These are phyloP conservation scores for Talaromyces sp. DNA, from an alignment of 2,329 filamentous ascomycete species.

Conservation along the genomic window DNA sequence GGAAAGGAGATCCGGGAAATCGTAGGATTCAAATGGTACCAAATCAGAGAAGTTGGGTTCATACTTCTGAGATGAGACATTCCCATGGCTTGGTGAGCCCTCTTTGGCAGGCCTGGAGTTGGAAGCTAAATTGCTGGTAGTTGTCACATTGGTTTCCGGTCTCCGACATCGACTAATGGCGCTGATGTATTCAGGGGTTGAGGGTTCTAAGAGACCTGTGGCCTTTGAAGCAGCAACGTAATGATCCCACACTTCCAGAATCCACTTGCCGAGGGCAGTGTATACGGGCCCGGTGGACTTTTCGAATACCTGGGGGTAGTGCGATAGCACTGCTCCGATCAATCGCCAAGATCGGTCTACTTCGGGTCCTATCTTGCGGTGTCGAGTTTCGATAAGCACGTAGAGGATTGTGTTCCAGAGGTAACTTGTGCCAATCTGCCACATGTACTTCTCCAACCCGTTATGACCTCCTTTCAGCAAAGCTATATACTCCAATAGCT, in stretches of 20 bases:
- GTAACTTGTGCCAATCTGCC: conserved; percentile 21
- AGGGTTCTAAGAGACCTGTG: conserved; percentile 1
- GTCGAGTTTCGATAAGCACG: conserved; percentile 24
- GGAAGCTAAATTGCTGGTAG: neutral
- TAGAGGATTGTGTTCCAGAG: conserved; percentile 27
- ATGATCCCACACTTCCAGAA: conserved; percentile 21
- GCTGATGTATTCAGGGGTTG: neutral
- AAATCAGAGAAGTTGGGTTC: neutral
- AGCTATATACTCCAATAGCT: neutral
- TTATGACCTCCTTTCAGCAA: conserved; percentile 7
- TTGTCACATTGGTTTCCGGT: neutral
- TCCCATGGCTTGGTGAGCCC: neutral
- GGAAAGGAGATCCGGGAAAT: conserved; percentile 17
- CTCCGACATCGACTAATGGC: neutral
- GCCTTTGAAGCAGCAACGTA: conserved; percentile 15
- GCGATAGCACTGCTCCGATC: neutral
- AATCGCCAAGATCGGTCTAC: conserved; percentile 21
- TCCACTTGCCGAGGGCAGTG: conserved; percentile 22
- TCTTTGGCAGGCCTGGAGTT: neutral
- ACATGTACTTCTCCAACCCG: conserved; percentile 20
- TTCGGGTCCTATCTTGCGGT: conserved; percentile 20
- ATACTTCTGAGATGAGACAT: neutral
- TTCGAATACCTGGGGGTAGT: neutral
- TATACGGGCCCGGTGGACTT: conserved; percentile 17
- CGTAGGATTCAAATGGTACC: neutral